Evolutionary conservation across 2,329 filamentous ascomycete genomes (phyloP), one percentile per base, ranked within the genome.

Genomic region (Fusarium tupiense): DNA sequence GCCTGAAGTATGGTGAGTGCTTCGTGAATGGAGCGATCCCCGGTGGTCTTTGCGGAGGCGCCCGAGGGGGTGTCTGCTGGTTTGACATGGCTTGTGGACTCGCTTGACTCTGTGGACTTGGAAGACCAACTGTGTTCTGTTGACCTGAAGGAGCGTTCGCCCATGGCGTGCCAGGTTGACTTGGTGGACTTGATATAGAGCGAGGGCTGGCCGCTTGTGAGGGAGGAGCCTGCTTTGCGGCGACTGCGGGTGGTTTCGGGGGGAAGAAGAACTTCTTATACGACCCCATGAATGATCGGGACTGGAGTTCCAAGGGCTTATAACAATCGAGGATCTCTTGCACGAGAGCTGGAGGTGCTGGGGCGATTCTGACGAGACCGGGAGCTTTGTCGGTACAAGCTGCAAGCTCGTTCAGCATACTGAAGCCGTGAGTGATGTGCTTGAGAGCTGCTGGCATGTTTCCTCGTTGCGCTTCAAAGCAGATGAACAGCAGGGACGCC

Each of bases 291-390:
- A 83, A 84, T 6, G 82, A 83, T 22, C 82, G 79, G 6, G 82
- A 83, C 69, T 84, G 82, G 20, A 84, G 66, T 62, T 84, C 82
- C 11, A 84, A 67, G 6, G 82, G 82, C 35, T 80, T 83, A 35
- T 83, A 84, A 57, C 82, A 84, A 49, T 84, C 82, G 2, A 84
- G 69, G 31, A 84, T 83, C 59, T 84, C 82, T 35, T 83, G 80
- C 0, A 84, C 82, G 41, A 84, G 50, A 2, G 80, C 69, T 7
- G 82, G 82, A 20, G 82, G 82, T 16, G 82, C 81, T 1, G 79
- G 79, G 11, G 82, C 82, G 29, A 84, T 83, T 40, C 82, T 80
- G 38, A 84, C 82, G 4, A 84, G 77, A 49, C 76, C 75, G 3
- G 81, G 81, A 1, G 82, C 82, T 61, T 80, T 82, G 19, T 80